Base-by-base conservation (phyloP, 2,329 filamentous ascomycete genomes). In the Venturia carpophila region DNA sequence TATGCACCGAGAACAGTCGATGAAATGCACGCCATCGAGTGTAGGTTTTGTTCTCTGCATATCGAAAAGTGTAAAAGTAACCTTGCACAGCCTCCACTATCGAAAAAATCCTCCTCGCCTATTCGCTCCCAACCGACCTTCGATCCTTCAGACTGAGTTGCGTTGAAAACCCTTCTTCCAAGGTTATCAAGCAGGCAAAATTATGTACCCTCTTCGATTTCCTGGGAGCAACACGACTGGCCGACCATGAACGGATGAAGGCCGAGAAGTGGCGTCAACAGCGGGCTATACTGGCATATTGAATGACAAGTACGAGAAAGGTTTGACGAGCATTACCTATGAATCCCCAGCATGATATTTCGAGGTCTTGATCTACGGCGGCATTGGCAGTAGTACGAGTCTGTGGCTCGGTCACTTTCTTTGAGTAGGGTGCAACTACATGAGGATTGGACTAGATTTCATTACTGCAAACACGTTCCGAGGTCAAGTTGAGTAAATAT, bases 71-170 rank as follows among this genome's bases (percentile, higher is more conserved):
- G 41, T n/a, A 39, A 52, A 24, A 55, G 52, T 11, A 21, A 61
- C 10, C 11, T 49, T 34, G 27, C 7, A 49, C 41, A 71, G 70
- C 70, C 43, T 69, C 70, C 7, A 66, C 68, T n/a, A 47, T 73
- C 49, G 71, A 75, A 45, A 67, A 69, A 1, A 70, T 76, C 52
- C 68, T 76, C 45, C 64, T 67, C 39, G 70, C 70, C 0, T 76
- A 76, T 60, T 49, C 58, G 9, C 62, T 70, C 10, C 70, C 70
- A 11, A 69, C 68, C 9, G 70, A 71, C 63, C 66, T 70, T 10
- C 69, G 69, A 55, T 69, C 69, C 27, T 62, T 72, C 15, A 65
- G 65, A 10, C 27, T 70, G 43, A 66, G 66, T 9, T 62, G 66
- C 3, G 62, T 67, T 43, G 68, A 70, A 49, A 62, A 43, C 34